Conservation (phyloP, 140 eudicot genomes). For the Ambrosia hybrid region DNA sequence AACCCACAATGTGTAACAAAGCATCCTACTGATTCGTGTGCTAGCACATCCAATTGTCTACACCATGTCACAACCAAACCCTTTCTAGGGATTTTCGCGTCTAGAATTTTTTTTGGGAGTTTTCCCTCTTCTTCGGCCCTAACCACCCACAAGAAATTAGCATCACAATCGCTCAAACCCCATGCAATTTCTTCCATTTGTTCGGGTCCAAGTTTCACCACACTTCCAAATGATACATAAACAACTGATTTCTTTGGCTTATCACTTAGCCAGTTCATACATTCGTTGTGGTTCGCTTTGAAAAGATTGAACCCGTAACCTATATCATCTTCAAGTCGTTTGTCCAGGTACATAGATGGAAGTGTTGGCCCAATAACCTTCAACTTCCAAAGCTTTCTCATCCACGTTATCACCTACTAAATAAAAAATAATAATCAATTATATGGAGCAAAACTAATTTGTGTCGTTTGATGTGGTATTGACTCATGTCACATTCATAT, state of each 20-base stretch:
- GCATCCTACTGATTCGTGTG: slow-evolving; percentile 53
- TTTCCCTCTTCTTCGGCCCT: slow-evolving; percentile 33
- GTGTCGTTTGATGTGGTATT: background rate
- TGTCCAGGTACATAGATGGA: slow-evolving; percentile 48
- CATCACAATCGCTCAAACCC: slow-evolving; percentile 20
- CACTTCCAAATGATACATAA: slow-evolving; percentile 54
- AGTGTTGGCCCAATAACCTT: slow-evolving; percentile 48
- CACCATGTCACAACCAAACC: slow-evolving; percentile 54
- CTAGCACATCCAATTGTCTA: slow-evolving; percentile 46
- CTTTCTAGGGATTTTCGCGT: slow-evolving; percentile 7
- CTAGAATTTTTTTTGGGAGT: slow-evolving; percentile 32
- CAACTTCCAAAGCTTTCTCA: slow-evolving; percentile 32
- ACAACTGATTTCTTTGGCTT: slow-evolving; percentile 38
- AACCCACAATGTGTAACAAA: slow-evolving; percentile 65
- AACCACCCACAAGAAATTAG: slow-evolving; percentile 48
- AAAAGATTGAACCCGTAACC: slow-evolving; percentile 31
- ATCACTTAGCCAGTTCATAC: slow-evolving; percentile 38
- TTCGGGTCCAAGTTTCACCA: slow-evolving; percentile 17
- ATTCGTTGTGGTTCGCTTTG: slow-evolving; percentile 10
- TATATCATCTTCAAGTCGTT: slow-evolving; percentile 32
- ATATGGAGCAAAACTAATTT: background rate
- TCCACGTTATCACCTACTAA: slow-evolving; percentile 38
- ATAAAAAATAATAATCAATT: background rate
- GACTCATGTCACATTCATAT: background rate
- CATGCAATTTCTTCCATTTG: slow-evolving; percentile 51